Conservation (phyloP, 1,284 basidiomycete genomes). For the Cryptococcus depauperatus region DNA sequence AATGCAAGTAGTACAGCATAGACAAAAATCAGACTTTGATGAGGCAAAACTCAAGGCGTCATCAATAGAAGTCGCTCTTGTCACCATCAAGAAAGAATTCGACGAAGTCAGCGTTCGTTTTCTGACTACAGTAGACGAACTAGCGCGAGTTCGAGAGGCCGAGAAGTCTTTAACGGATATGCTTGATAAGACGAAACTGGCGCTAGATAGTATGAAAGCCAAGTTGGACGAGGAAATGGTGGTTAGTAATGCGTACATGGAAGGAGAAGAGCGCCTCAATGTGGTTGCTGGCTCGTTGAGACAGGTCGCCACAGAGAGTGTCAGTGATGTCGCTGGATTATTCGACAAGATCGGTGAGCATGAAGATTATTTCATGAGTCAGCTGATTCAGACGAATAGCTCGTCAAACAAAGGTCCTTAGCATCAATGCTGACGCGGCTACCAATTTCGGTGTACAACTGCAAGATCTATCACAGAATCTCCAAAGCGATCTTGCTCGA, state of each 20-base stretch:
- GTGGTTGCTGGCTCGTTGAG: slow-evolving; percentile 62
- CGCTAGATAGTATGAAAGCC: slow-evolving; percentile 53
- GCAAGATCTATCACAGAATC: slow-evolving; percentile 55
- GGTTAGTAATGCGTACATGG: slow-evolving; percentile 65
- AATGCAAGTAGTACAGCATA: slow-evolving; percentile 66
- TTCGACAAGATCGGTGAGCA: slow-evolving; percentile 73
- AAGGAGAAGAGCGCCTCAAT: slow-evolving; percentile 64
- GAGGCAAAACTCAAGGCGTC: slow-evolving; percentile 75
- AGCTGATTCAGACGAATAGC: slow-evolving; percentile 47
- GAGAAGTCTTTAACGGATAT: slow-evolving; percentile 55
- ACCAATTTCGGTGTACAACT: slow-evolving; percentile 56
- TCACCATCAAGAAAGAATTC: slow-evolving; percentile 75
- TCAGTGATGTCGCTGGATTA: slow-evolving; percentile 63
- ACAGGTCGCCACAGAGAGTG: slow-evolving; percentile 58
- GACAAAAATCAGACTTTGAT: slow-evolving; percentile 63
- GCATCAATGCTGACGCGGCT: slow-evolving; percentile 60
- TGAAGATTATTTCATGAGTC: background rate
- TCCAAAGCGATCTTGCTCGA: slow-evolving; percentile 52
- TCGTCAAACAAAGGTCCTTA: slow-evolving; percentile 62
- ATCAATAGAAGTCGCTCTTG: slow-evolving; percentile 71
- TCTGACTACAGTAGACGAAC: slow-evolving; percentile 63
- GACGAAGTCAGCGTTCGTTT: slow-evolving; percentile 74
- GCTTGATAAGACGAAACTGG: slow-evolving; percentile 52
- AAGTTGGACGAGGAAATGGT: slow-evolving; percentile 68
- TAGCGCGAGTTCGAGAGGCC: slow-evolving; percentile 49